Conservation (phyloP, 495 filamentous ascomycete species). For the Cercophora newfieldiana region DNA sequence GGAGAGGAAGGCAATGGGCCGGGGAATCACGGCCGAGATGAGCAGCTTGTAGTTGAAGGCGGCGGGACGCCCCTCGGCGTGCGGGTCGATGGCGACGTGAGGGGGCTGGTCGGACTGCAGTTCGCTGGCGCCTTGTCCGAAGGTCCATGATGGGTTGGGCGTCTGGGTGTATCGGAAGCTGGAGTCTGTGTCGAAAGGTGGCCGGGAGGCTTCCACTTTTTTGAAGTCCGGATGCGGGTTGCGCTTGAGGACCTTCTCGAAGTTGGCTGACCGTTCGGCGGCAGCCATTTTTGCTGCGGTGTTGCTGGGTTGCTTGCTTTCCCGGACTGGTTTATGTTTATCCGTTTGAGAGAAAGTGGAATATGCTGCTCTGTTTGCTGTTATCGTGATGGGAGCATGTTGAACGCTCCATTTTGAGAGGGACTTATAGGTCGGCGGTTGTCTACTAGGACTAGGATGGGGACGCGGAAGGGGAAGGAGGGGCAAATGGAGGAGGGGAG, state of each 20-base stretch:
- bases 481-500: constrained; percentile 9
- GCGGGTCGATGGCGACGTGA: constrained; percentile 82
- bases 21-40: constrained; percentile 81
- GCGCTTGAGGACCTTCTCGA: constrained; percentile 54
- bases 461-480: constrained; percentile 17
- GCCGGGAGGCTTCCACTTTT: constrained; percentile 69
- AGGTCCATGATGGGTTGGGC: constrained; percentile 70
- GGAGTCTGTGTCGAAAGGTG: constrained; percentile 58
- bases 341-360: background rate
- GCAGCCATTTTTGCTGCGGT: constrained; percentile 37
- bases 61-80: constrained; percentile 65
- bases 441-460: too few species aligned
- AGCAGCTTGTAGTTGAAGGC: constrained; percentile 88
- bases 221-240: constrained; percentile 78
- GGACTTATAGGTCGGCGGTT: background rate
- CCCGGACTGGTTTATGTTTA: background rate
- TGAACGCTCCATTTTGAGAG: background rate
- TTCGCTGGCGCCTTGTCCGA: constrained; percentile 70
- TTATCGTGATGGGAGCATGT: background rate
- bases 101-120: constrained; percentile 51
- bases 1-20: constrained; percentile 65
- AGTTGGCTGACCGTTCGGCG: constrained; percentile 29
- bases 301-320: background rate
- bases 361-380: background rate
- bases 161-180: constrained; percentile 67